Base-by-base conservation (phyloP, 768 basidiomycete species). In the Imleria badia region DNA sequence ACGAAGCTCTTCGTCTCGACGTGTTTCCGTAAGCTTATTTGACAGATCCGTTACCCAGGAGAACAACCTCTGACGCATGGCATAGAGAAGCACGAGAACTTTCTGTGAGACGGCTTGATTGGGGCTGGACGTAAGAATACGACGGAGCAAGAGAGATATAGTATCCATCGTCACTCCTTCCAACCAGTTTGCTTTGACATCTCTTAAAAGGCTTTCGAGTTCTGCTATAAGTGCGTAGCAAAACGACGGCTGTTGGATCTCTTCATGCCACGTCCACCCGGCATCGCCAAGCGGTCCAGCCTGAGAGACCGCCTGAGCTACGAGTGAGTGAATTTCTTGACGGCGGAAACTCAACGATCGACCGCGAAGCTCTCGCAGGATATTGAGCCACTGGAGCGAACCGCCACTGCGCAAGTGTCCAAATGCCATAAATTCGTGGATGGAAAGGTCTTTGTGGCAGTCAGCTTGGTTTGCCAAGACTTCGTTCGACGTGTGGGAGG, bases 321-420 rank as follows among this genome's bases (percentile, higher is more conserved):
- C 17, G 4, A 83, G 66, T 0, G 65, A 45, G 45, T 80, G 71
- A 0, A 82, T 75, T 13, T 74, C 76, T 1, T 69, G 66, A 6
- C 60, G 48, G 20, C 69, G 66, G 45, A 84, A 75, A 5, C 65
- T 72, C 39, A 84, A 54, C 0, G 60, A 55, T 23, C 70, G 65
- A 1, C 65, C 68, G 6, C 68, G 69, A 14, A 83, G 59, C 54
- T 76, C 78, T 20, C 75, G 72, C 17, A 72, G 51, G 22, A 83
- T 75, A 49, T 82, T 83, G 33, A 75, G 60, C 81, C 80, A 82
- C 43, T 83, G 82, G 0, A 83, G 60, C 2, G 47, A 60, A 0
- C 67, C 55, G 1, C 82, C 80, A n/a, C 75, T 71, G 6, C 81
- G 77, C 39, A 83, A 56, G 44, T 69, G 65, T 14, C 74, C 52